Conservation (phyloP, 192 early-diverging fungal species). For the Backusella tarrabulga region DNA sequence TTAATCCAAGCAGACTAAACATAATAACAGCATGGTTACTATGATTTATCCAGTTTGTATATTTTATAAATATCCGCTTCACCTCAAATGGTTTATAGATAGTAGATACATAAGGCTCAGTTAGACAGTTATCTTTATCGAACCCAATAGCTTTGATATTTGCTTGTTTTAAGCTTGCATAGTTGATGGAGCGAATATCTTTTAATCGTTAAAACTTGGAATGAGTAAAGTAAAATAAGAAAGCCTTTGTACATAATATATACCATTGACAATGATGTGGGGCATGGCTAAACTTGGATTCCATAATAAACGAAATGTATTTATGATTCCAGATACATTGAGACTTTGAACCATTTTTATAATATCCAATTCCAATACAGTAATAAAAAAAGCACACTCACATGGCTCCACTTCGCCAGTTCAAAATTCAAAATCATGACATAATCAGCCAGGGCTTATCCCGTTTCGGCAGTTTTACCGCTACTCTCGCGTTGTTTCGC, state of each 20-base stretch:
- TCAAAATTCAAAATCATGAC: too few species aligned
- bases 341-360: slow-evolving; percentile 76
- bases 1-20: slow-evolving; percentile 61
- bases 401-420: too few species aligned
- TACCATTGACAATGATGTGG: slow-evolving; percentile 68
- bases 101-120: slow-evolving; percentile 71
- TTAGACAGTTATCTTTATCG: slow-evolving; percentile 97
- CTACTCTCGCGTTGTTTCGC: too few species aligned
- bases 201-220: neutral
- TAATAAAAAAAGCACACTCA: too few species aligned
- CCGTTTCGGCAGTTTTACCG: too few species aligned
- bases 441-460: too few species aligned
- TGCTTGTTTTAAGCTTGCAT: slow-evolving; percentile 46
- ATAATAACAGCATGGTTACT: neutral
- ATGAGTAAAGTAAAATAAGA: neutral
- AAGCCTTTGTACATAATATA: neutral
- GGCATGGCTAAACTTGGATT: slow-evolving; percentile 75
- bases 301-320: slow-evolving; percentile 49
- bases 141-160: slow-evolving; percentile 75
- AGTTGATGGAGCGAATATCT: slow-evolving; percentile 74
- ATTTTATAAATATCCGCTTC: neutral
- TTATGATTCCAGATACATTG: slow-evolving; percentile 65
- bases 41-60: neutral
- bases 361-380: too few species aligned
- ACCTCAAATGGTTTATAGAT: slow-evolving; percentile 72